Conservation (phyloP, 805 yeast species). For the Clavispora fructus region DNA sequence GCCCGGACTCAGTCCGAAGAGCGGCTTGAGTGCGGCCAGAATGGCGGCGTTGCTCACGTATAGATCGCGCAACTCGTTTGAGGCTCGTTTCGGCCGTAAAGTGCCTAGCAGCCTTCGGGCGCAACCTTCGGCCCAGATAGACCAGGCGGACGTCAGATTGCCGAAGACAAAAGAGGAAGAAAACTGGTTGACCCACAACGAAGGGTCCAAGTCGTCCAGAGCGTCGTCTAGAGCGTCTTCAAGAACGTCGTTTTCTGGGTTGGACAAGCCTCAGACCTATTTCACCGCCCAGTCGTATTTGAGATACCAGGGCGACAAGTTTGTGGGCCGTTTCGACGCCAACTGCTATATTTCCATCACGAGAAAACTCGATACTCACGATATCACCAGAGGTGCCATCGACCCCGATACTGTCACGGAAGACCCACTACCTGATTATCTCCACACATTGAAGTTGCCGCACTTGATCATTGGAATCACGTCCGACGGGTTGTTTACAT, state of each 20-base stretch:
- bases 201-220: conserved; percentile 49
- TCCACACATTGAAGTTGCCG: conserved; percentile 63
- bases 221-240: conserved; percentile 3
- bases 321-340: conserved; percentile 87
- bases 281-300: conserved; percentile 95
- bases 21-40: conserved; percentile 93
- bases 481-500: conserved; percentile 90
- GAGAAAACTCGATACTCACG: conserved; percentile 92
- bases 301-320: conserved; percentile 91
- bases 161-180: conserved; percentile 58
- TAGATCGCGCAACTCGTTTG: conserved; percentile 88
- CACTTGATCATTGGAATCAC: conserved; percentile 82
- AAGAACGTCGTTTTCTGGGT: conserved; percentile 5
- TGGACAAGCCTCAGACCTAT: conserved; percentile 46
- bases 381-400: conserved; percentile 73
- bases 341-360: conserved; percentile 94
- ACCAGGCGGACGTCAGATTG: conserved; percentile 24
- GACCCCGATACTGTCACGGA: conserved; percentile 30
- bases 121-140: conserved; percentile 2
- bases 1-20: conserved; percentile 59
- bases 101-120: conserved; percentile 16
- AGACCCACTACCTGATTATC: conserved; percentile 42
- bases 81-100: conserved; percentile 84
- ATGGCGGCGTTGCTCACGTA: conserved; percentile 95
- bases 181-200: conserved; percentile 82